phyloP scores from a whole-genome alignment of 169 alveolate species.

The Eimeria brunetti region DNA sequence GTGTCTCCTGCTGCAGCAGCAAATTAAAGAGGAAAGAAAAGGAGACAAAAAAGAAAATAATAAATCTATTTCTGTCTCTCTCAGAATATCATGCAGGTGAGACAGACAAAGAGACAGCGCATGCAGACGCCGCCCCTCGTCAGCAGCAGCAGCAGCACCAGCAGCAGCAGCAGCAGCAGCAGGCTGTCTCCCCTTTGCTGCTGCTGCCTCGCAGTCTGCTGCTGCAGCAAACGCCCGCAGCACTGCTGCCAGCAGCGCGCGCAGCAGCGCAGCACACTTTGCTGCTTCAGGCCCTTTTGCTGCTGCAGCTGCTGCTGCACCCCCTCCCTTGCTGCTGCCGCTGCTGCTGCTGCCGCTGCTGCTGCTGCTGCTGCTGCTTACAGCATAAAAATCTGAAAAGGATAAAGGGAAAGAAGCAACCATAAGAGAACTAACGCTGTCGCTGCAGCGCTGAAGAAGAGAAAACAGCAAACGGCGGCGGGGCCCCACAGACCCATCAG shows the following conservation, averaged over 20 bases:
- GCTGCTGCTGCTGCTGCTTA: not conserved
- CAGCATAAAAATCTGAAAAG: not conserved
- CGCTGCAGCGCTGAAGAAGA: constrained; percentile 4
- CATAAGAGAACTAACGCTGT: not conserved
- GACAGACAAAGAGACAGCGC: constrained; percentile 41
- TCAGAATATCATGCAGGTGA: not conserved
- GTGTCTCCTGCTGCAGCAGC: not conserved
- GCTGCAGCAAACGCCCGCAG: constrained; percentile 44
- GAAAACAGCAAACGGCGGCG: not conserved
- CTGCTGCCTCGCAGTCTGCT: constrained; percentile 28
- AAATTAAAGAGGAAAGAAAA: no score
- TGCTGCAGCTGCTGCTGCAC: not conserved
- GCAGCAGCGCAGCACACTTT: constrained; percentile 17
- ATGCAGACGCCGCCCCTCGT: not conserved
- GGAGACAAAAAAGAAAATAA: not conserved
- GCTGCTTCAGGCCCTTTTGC: not conserved
- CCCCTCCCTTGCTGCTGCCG: not conserved
- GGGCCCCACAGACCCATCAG: not conserved
- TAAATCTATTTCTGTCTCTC: not conserved
- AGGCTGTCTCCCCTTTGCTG: not conserved
- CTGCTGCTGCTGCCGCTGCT: not conserved
- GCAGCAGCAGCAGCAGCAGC: not conserved
- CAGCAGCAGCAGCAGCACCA: not conserved
- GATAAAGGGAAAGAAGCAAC: constrained; percentile 10
- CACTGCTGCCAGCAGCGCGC: constrained; percentile 10